Base-by-base conservation (phyloP, 208 protist species). In the Acanthamoeba castellanii region DNA sequence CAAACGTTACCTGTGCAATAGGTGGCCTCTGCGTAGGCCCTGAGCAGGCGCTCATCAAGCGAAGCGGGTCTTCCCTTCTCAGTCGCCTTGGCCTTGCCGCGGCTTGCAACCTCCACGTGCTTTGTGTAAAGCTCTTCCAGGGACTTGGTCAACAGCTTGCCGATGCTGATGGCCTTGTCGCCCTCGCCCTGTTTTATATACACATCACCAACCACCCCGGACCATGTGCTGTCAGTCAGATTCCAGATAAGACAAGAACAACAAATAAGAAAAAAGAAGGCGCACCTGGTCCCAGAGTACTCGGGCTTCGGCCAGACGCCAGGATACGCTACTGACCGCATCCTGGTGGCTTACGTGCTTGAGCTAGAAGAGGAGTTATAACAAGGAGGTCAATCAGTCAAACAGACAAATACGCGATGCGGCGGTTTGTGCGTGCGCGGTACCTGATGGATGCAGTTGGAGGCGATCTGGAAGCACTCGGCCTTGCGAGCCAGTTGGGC, bases 401-500 rank as follows among this genome's bases (percentile, higher is more conserved):
- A 20, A 32, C 6, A 20, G 14, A 22, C 37, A 20, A 14, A 6
- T 14, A 74, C 9, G 55, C 14, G 70, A 45, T 16, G 70, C 13
- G 34, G 34, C 0, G 30, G 34, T 16, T 32, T 20, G 18, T 22
- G 55, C 9, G 55, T 22, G 55, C 16, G 37, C 8, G 78, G 13
- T 70, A 94, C 74, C 61, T 93, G 78, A 88, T 95, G 37, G 20
- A 92, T 30, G 47, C 57, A 64, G 20, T 95, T 76, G 11, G 70
- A 93, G 2, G 94, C 94, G 8, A 90, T 68, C 27, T 95, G 94
- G 84, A 94, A 92, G 37, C 87, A 78, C 27, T 84, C 30, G 30
- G 94, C 84, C 47, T 88, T 95, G 42, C 94, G 72, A 0, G 94
- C 94, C 50, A 95, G 22, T 25, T 61, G 61, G n/a, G 94, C 82